Percentiles rank a stretch among this genome's conserved stretches.
phyloP scores from a whole-genome alignment of 352 stramenopile genomes.

The Pythium myriotylum region DNA sequence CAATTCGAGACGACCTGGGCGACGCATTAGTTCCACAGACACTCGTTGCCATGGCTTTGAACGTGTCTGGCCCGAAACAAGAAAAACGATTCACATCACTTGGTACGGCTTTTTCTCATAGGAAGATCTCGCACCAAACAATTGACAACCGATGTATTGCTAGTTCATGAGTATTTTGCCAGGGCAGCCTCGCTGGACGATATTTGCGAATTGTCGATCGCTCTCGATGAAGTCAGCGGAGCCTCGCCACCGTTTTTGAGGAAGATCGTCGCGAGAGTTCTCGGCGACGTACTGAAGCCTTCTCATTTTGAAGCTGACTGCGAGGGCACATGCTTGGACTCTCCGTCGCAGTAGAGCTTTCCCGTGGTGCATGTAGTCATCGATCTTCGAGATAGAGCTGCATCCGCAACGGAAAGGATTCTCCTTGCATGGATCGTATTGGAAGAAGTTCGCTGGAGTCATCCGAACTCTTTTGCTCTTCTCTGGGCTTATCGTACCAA shows the following conservation, averaged over 20 bases:
- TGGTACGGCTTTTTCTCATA: conserved; percentile 1
- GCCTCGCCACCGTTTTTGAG: not conserved
- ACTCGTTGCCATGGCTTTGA: conserved; percentile 1
- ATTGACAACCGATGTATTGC: not conserved
- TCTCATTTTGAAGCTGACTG: conserved; percentile 7
- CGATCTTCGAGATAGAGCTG: conserved; percentile 63
- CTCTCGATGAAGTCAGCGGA: conserved; percentile 16
- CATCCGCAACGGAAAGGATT: conserved; percentile 47
- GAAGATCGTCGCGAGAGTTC: not conserved
- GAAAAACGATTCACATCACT: conserved; percentile 22
- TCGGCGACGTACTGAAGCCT: conserved; percentile 10
- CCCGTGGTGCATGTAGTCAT: too few relatives aligned
- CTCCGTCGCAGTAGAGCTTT: not conserved
- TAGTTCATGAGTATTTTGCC: conserved; percentile 18
- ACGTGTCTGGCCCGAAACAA: not conserved
- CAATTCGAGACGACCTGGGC: conserved; percentile 15
- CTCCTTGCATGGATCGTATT: conserved; percentile 43
- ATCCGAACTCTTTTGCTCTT: conserved; percentile 24
- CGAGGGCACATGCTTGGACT: not conserved
- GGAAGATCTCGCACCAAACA: not conserved
- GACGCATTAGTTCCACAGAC: not conserved
- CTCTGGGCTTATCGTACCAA: conserved; percentile 36
- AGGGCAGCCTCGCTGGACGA: conserved; percentile 14
- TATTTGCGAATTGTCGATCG: conserved; percentile 19
- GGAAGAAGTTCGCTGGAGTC: conserved; percentile 36